These are phyloP conservation scores for Lignosus rhinocerotis DNA, from an alignment of 1,284 basidiomycete genomes.

Conservation along the genomic window DNA sequence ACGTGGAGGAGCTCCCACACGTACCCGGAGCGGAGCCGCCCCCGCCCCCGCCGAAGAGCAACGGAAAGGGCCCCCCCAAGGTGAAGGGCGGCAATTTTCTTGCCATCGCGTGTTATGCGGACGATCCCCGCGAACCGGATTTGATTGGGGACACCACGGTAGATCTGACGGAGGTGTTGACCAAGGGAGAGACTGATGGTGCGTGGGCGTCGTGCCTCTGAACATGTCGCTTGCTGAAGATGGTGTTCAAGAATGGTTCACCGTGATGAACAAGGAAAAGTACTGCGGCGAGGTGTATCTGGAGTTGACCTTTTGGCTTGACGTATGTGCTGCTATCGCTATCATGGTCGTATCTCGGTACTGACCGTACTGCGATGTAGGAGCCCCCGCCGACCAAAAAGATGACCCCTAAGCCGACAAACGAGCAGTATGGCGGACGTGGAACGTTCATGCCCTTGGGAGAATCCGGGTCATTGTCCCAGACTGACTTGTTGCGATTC, in stretches of 20 bases:
- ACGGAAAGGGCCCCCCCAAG: constrained; percentile 51
- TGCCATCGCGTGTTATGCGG: constrained; percentile 88
- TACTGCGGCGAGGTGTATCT: constrained; percentile 94
- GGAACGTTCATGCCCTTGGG: constrained; percentile 69
- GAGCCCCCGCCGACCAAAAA: constrained; percentile 76
- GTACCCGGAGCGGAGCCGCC: constrained; percentile 52
- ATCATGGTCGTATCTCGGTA: background rate
- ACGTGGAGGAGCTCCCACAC: constrained; percentile 61
- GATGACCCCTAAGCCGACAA: constrained; percentile 49
- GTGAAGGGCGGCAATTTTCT: constrained; percentile 78
- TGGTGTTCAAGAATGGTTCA: constrained; percentile 83
- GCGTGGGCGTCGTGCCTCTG: constrained; percentile 31
- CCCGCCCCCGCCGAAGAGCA: constrained; percentile 57
- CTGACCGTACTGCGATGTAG: constrained; percentile 36
- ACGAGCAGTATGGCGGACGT: constrained; percentile 72
- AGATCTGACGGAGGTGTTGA: constrained; percentile 87
- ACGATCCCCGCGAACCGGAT: constrained; percentile 94
- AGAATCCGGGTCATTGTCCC: constrained; percentile 34
- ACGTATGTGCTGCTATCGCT: constrained; percentile 60
- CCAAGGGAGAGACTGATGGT: constrained; percentile 97
- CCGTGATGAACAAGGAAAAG: constrained; percentile 84
- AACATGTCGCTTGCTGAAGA: background rate
- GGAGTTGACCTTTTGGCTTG: constrained; percentile 95
- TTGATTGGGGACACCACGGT: constrained; percentile 92
- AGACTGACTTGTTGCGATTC: constrained; percentile 35